Evolutionary conservation across 2,329 filamentous ascomycete genomes (phyloP), one percentile per base, ranked within the genome.

Genomic region (Diaporthe citri): DNA sequence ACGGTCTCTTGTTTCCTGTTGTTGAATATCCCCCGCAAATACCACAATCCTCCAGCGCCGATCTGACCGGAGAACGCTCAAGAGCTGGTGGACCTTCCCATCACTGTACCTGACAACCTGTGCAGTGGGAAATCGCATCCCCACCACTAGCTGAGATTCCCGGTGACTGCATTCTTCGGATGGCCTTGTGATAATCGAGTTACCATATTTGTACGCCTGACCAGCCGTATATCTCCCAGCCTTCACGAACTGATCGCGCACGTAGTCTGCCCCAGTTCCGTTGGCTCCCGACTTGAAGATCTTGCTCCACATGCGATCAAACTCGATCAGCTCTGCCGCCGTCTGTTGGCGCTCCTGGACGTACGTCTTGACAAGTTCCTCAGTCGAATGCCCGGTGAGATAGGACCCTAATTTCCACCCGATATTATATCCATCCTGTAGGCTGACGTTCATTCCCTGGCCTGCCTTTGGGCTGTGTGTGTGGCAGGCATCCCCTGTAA

Each of bases 381-480:
- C 82, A 0, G 72, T 76, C 0, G 87, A 86, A 69, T 83, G 82
- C 2, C 87, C 86, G 17, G 81, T 84, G 2, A 91, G 80, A 1
- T 90, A 83, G 36, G 85, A 82, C 0, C 84, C 88, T 9, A 92
- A 83, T 78, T 92, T 92, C 89, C 89, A 91, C 8, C 90, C 90
- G 70, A 91, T 86, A 74, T 91, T 91, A 78, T 90, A 89, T 8
- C 90, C 91, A 76, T 93, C 91, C 78, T 93, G 91, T 75, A 93
- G 81, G 20, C 87, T 86, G 43, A 89, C 87, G 69, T 90, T 90
- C 88, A 90, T 90, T 2, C 89, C 91, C 81, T 93, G 91, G 0
- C 91, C 91, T 0, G 91, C 91, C 81, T 93, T 93, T 7, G 91
- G 91, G 2, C 88, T 91, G 79, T 93, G 91, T 0, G 91, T 93